phyloP scores from a whole-genome alignment of 2,329 filamentous ascomycete genomes.

The Fusarium setosum region DNA sequence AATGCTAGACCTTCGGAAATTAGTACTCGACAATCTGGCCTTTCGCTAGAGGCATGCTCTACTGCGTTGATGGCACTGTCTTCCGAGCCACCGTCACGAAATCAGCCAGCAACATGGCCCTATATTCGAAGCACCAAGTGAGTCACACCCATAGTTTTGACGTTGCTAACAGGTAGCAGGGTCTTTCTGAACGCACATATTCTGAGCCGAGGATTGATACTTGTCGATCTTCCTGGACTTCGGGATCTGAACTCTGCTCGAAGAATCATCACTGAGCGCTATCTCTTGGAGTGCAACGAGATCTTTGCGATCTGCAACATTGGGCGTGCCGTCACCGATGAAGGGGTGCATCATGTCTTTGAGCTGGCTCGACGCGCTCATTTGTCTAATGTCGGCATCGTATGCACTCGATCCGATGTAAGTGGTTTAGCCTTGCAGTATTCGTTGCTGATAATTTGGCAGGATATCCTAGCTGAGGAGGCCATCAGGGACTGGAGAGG shows the following conservation, averaged over 20 bases:
- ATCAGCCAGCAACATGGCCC: constrained; percentile 52
- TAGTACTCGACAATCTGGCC: background rate
- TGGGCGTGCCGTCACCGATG: constrained; percentile 54
- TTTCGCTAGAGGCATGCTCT: constrained; percentile 47
- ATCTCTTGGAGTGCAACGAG: constrained; percentile 57
- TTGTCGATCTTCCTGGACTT: constrained; percentile 62
- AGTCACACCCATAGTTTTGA: background rate
- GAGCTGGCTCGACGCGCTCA: constrained; percentile 51
- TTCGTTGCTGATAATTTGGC: background rate
- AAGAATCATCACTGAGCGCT: constrained; percentile 56
- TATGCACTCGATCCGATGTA: constrained; percentile 57
- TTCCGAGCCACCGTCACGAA: constrained; percentile 44
- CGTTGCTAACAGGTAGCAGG: constrained; percentile 44
- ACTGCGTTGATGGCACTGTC: constrained; percentile 48
- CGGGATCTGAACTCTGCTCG: constrained; percentile 59
- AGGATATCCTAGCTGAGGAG: constrained; percentile 48
- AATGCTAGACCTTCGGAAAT: constrained; percentile 16
- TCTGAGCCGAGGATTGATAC: constrained; percentile 58
- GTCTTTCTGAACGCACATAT: constrained; percentile 58
- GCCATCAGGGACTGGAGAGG: constrained; percentile 48
- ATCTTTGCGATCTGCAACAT: constrained; percentile 58
- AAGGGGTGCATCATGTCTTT: constrained; percentile 54
- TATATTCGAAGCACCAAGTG: constrained; percentile 58
- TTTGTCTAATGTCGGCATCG: constrained; percentile 55
- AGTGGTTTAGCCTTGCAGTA: background rate